Evolutionary conservation across 2,329 filamentous ascomycete genomes (phyloP), one percentile per base, ranked within the genome.

Genomic region (Meredithiella fracta): DNA sequence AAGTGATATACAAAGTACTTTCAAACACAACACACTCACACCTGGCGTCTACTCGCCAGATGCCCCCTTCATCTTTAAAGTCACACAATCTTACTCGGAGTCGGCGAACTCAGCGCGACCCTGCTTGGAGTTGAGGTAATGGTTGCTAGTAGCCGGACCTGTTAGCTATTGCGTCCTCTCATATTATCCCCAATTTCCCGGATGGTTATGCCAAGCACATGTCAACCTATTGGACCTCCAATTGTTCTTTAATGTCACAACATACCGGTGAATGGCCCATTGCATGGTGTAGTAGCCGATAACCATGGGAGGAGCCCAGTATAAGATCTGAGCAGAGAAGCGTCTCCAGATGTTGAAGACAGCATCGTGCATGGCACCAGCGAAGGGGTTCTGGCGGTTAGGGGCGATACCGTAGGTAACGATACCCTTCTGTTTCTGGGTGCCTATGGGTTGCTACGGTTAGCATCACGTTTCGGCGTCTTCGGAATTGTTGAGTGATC

Each of bases 321-420:
- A 98, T 64, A 97, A 81, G 63, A 94, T 81, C 77, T 97, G 92
- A 64, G 77, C 71, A 69, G 82, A 83, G 72, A 85, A 86, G 66
- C 92, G 82, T 70, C 92, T 83, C 79, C 85, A 94, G 64, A 81
- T 83, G 80, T 98, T 98, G 83, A 97, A 97, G 75, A 97, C 73
- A 66, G 90, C 91, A 63, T 83, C 85, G 70, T 91, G 73, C 62
- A 77, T 70, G 59, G 83, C 75, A 65, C 86, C 87, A 61, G 88
- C 88, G 63, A 94, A 77, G 61, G 89, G 86, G 66, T 86, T 83
- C 75, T 95, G 91, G 68, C 86, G 84, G 79, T 98, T 97, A 63
- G 85, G 72, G 64, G 86, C 83, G 63, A 98, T 68, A 62, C 83
- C 78, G 73, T 94, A 97, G 65, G 72, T 72, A 66, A 80, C 68